phyloP scores from a whole-genome alignment of 2,329 filamentous ascomycete species.

The Diaporthe nobilis region DNA sequence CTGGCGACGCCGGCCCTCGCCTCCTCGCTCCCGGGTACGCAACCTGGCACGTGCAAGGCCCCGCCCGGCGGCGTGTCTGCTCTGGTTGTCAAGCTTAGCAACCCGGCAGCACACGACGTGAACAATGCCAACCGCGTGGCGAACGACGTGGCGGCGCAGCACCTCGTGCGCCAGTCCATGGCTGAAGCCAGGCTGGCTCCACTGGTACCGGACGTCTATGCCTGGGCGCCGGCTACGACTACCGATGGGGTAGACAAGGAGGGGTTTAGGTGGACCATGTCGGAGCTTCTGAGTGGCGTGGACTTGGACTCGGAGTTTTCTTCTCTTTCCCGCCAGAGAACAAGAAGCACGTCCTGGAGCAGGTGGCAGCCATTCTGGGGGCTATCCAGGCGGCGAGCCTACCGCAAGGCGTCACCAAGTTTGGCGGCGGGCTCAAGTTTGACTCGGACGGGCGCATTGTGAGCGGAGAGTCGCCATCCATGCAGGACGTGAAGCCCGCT shows the following conservation, averaged over 20 bases:
- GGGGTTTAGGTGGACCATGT: slow-evolving; percentile 46
- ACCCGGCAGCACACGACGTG: slow-evolving; percentile 43
- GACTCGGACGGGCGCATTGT: slow-evolving; percentile 38
- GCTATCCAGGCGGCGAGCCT: slow-evolving; percentile 43
- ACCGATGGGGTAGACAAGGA: background rate
- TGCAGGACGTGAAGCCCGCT: slow-evolving; percentile 42
- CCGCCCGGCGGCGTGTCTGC: slow-evolving; percentile 38
- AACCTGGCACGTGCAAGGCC: slow-evolving; percentile 39
- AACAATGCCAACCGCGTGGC: slow-evolving; percentile 48
- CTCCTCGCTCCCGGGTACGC: slow-evolving; percentile 39
- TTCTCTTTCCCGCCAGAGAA: slow-evolving; percentile 33
- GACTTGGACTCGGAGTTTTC: slow-evolving; percentile 44
- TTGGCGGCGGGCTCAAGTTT: slow-evolving; percentile 45
- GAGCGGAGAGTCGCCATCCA: slow-evolving; percentile 41
- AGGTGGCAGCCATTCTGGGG: slow-evolving; percentile 45
- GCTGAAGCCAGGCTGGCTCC: background rate
- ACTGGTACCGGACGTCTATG: slow-evolving; percentile 47
- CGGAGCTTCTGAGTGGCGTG: slow-evolving; percentile 46
- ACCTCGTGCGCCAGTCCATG: slow-evolving; percentile 44
- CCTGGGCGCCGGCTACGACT: slow-evolving; percentile 38
- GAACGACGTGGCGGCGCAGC: slow-evolving; percentile 48
- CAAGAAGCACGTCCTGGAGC: slow-evolving; percentile 41
- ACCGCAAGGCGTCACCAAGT: slow-evolving; percentile 39
- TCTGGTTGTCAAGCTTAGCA: slow-evolving; percentile 47
- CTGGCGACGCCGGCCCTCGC: slow-evolving; percentile 39